Percentiles rank a stretch among this genome's conserved stretches.
These are phyloP conservation scores for Penicillium lividum DNA, from an alignment of 495 filamentous ascomycete species.

Conservation along the genomic window DNA sequence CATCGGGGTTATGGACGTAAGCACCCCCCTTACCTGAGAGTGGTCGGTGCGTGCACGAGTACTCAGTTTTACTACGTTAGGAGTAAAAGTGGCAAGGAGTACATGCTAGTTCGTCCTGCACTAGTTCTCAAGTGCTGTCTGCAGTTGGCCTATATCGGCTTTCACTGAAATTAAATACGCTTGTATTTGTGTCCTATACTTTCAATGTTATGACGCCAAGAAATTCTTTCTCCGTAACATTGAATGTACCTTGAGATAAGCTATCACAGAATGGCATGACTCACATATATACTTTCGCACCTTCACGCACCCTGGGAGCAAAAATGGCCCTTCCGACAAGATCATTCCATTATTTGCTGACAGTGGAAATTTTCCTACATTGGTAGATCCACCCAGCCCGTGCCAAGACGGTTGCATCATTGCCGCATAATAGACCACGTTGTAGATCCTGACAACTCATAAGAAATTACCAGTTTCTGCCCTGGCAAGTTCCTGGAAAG, in stretches of 20 bases:
- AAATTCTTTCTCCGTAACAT: background rate
- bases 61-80: too few species aligned
- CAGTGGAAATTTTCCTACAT: background rate
- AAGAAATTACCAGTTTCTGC: conserved; percentile 1
- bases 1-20: too few species aligned
- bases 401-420: conserved; percentile 19
- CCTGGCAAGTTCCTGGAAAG: background rate
- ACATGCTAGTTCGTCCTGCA: background rate
- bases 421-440: conserved; percentile 1
- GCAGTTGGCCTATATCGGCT: background rate
- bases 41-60: too few species aligned
- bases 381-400: conserved; percentile 3
- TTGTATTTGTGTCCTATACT: background rate
- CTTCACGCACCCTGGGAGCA: too few species aligned
- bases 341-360: background rate
- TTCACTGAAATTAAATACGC: background rate
- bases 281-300: conserved; percentile 4
- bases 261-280: background rate
- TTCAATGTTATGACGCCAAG: background rate
- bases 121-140: background rate
- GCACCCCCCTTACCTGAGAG: too few species aligned
- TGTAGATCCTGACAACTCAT: conserved; percentile 8
- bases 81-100: too few species aligned
- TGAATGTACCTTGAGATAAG: background rate
- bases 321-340: background rate